Evolutionary conservation across 2,329 filamentous ascomycete genomes (phyloP), one percentile per base, ranked within the genome.

Genomic region (Tolypocladium tundrense): DNA sequence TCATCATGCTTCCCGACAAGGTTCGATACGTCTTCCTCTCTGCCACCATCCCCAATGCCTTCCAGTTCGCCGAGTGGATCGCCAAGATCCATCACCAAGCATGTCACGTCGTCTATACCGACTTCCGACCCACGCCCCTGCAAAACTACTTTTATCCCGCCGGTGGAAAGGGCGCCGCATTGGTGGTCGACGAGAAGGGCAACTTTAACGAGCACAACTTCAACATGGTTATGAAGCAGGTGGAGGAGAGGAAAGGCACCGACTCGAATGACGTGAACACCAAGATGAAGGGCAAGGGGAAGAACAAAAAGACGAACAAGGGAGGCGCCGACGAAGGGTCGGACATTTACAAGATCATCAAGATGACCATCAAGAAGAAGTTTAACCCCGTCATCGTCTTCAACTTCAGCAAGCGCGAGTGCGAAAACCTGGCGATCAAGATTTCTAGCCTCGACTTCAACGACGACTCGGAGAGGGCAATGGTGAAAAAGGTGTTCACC

Each of bases 41-140:
- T 39, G 94, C 94, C 62, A 99, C 95, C 2, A 99, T 99, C 62
- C 94, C 94, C 57, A 99, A 99, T 70, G 92, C 94, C 56, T 97
- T 97, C 84, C 94, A 99, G 73, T 99, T 99, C 67, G 94, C 94
- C 65, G 93, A 99, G 73, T 99, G 94, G 94, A 96, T 99, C 67
- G 91, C 90, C 66, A 97, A 97, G 76, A 97, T 93, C 59, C 95
- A 99, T 72, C 88, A 90, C 63, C 95, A 99, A 69, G 93, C 94
- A 8, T 99, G 94, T 65, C 95, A 99, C 79, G 95, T 99, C 62
- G 94, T 99, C 3, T 99, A 99, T 73, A 99, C 94, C 56, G 93
- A 99, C 75, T 99, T 97, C 79, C 85, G 94, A 69, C 94, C 94
- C 24, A 99, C 94, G 0, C 94, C 94, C 1, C 77, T 99, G 39